phyloP scores from a whole-genome alignment of 495 filamentous ascomycete genomes.

The Cercophora newfieldiana region DNA sequence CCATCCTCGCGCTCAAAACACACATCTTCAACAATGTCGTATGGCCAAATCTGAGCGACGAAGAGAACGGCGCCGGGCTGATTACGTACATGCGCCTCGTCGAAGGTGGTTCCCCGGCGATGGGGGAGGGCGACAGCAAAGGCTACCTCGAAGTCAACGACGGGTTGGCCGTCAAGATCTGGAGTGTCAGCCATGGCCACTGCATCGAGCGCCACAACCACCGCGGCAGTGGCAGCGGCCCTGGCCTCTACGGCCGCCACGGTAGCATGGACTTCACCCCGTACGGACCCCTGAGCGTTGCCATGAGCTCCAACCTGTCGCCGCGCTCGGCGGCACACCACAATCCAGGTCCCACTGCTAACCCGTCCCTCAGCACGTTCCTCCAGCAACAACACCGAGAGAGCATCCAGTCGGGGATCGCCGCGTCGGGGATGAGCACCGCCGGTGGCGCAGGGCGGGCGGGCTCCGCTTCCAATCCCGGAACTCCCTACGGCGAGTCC shows the following conservation, averaged over 20 bases:
- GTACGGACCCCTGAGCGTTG: neutral
- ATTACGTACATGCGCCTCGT: constrained; percentile 86
- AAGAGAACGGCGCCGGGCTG: constrained; percentile 89
- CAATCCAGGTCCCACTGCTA: constrained; percentile 19
- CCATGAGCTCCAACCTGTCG: constrained; percentile 1
- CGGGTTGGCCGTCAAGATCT: constrained; percentile 74
- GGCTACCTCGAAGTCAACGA: constrained; percentile 86
- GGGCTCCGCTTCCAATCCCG: constrained; percentile 17
- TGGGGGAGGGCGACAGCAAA: constrained; percentile 70
- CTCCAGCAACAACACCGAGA: constrained; percentile 30
- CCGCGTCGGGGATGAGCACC: neutral
- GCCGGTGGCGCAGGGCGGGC: neutral
- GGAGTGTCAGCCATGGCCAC: constrained; percentile 81
- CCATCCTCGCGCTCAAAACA: constrained; percentile 82
- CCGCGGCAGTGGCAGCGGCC: constrained; percentile 50
- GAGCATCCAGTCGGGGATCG: constrained; percentile 19
- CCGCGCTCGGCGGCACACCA: neutral
- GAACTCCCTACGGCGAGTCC: constrained; percentile 20
- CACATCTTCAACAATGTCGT: constrained; percentile 98
- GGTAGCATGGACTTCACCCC: constrained; percentile 37
- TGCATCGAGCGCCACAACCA: constrained; percentile 73
- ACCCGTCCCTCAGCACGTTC: constrained; percentile 21
- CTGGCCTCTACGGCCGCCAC: constrained; percentile 31
- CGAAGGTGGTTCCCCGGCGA: constrained; percentile 79
- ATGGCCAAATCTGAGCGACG: constrained; percentile 96